Conservation (phyloP, 805 yeast genomes). For the Wickerhamiella azyma region DNA sequence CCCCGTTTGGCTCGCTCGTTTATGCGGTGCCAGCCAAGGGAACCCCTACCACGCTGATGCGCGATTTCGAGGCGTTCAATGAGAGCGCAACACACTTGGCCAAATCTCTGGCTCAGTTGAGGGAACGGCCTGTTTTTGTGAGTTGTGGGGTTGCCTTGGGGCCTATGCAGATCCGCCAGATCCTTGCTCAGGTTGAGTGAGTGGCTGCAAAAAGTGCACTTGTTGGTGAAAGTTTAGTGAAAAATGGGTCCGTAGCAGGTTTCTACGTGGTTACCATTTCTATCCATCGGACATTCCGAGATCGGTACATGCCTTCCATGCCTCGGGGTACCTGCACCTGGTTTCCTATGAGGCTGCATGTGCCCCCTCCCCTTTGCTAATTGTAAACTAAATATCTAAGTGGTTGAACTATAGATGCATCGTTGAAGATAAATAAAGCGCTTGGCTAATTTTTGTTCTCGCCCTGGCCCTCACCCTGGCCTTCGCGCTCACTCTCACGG, state of each 20-base stretch:
- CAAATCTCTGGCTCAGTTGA: constrained; percentile 11
- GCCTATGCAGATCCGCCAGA: neutral
- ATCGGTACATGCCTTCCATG: no score
- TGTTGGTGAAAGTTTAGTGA: neutral
- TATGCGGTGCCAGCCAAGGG: constrained; percentile 12
- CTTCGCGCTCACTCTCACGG: no score
- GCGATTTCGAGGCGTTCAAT: constrained; percentile 11
- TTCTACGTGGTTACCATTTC: no score
- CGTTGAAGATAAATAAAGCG: neutral
- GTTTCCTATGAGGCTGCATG: no score
- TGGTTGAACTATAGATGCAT: no score
- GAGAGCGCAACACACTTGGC: constrained; percentile 15
- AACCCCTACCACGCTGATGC: constrained; percentile 11
- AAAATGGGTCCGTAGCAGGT: no score
- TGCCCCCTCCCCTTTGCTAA: no score
- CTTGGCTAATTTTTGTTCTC: neutral
- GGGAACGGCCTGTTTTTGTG: constrained; percentile 17
- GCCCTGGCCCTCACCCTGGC: no score
- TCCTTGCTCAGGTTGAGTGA: neutral
- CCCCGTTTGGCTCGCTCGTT: constrained; percentile 17
- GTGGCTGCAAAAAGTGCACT: no score
- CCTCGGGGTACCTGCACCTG: no score
- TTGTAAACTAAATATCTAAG: neutral
- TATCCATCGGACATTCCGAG: no score
- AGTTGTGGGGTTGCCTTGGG: constrained; percentile 12